Percentiles rank a stretch among this genome's conserved stretches.
These are phyloP conservation scores for Alternaria panax DNA, from an alignment of 2,329 filamentous ascomycete species.

Conservation along the genomic window DNA sequence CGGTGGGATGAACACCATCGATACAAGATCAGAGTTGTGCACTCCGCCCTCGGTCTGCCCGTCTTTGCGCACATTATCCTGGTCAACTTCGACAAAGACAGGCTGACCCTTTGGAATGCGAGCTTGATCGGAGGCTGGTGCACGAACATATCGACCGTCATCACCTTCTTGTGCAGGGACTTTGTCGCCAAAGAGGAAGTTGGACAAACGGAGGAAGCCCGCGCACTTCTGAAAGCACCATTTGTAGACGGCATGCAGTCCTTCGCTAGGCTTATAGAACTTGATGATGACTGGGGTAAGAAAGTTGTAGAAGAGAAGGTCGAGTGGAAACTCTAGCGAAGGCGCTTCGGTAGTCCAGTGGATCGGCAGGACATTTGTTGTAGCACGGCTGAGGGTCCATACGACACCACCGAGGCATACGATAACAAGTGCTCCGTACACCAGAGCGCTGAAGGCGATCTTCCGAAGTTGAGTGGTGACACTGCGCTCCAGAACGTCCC, in stretches of 20 bases:
- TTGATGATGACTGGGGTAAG: slow-evolving; percentile 86
- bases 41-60: slow-evolving; percentile 55
- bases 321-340: slow-evolving; percentile 90
- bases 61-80: slow-evolving; percentile 71
- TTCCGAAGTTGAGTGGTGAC: slow-evolving; percentile 93
- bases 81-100: slow-evolving; percentile 81
- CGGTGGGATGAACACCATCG: slow-evolving; percentile 76
- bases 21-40: slow-evolving; percentile 56
- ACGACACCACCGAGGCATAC: slow-evolving; percentile 94
- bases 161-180: slow-evolving; percentile 81
- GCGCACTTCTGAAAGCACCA: slow-evolving; percentile 97
- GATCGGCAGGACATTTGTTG: slow-evolving; percentile 80
- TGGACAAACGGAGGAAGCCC: slow-evolving; percentile 78
- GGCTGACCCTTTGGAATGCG: slow-evolving; percentile 84
- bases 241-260: slow-evolving; percentile 82
- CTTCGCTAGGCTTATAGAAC: slow-evolving; percentile 84
- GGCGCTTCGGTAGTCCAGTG: slow-evolving; percentile 94
- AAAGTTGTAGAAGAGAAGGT: slow-evolving; percentile 96
- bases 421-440: slow-evolving; percentile 92
- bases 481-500: slow-evolving; percentile 92
- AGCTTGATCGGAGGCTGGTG: slow-evolving; percentile 94
- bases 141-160: slow-evolving; percentile 84
- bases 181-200: slow-evolving; percentile 91
- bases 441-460: slow-evolving; percentile 93
- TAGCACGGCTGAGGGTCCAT: slow-evolving; percentile 78